phyloP scores from a whole-genome alignment of 306 rosid genomes.

The Albizia julibrissin region DNA sequence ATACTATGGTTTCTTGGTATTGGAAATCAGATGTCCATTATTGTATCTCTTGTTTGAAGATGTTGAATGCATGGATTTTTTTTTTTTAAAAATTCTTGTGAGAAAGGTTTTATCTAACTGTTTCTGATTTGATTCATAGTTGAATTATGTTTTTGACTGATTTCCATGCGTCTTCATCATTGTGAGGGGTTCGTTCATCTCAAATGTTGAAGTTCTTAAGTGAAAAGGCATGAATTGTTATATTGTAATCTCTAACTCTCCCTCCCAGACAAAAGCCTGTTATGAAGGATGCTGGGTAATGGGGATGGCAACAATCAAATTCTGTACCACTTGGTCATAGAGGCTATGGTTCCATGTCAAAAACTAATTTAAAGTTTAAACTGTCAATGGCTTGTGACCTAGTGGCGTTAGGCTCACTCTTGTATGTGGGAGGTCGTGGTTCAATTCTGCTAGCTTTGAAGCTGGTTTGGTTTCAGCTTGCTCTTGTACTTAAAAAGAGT shows the following conservation, averaged over 20 bases:
- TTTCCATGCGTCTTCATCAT: not conserved
- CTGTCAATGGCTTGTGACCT: not conserved
- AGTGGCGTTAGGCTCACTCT: not conserved
- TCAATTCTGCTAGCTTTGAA: not conserved
- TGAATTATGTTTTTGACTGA: not conserved
- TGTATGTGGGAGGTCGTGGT: not conserved
- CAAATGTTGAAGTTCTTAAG: not conserved
- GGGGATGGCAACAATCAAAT: not conserved
- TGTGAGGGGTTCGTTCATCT: not conserved
- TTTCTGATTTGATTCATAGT: not conserved
- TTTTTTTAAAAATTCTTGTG: not conserved
- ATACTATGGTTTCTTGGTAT: slow-evolving; percentile 2
- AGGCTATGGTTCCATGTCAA: not conserved
- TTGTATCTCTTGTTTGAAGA: slow-evolving; percentile 9
- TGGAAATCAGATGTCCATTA: not conserved
- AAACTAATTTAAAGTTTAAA: not conserved
- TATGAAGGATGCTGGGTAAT: not conserved
- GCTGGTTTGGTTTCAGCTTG: not conserved
- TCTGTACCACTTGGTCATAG: not conserved
- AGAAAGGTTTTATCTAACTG: not conserved
- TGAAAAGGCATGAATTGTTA: not conserved
- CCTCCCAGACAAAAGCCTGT: not conserved
- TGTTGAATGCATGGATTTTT: slow-evolving; percentile 8
- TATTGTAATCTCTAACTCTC: not conserved
- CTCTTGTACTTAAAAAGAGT: not conserved